Conservation (phyloP, 2,329 filamentous ascomycete genomes). For the Davidsoniella virescens region DNA sequence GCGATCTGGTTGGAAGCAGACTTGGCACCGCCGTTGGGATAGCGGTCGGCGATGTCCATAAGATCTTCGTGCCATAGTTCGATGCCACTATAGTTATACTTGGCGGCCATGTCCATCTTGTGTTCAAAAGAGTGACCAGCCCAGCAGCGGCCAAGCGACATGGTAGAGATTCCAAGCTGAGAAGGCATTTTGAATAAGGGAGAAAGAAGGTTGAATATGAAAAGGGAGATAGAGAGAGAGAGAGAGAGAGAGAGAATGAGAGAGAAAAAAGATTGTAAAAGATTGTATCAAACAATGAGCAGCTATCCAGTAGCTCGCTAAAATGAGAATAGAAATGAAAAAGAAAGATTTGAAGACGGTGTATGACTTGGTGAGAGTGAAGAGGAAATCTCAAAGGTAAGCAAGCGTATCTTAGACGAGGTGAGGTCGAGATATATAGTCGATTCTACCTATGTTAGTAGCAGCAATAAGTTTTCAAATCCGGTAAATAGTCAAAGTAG, state of each 20-base stretch:
- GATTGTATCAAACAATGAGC: neutral
- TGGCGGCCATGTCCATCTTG: constrained; percentile 52
- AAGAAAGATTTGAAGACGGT: neutral
- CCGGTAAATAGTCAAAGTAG: too few species aligned
- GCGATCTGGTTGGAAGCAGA: constrained; percentile 29
- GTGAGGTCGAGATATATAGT: too few species aligned
- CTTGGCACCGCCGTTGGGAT: constrained; percentile 23
- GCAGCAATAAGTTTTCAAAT: too few species aligned
- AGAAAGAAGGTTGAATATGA: neutral
- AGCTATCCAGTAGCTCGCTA: neutral
- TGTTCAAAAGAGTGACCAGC: constrained; percentile 50
- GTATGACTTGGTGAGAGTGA: too few species aligned
- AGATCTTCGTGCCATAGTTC: constrained; percentile 71
- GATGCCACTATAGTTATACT: constrained; percentile 50
- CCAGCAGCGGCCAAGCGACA: constrained; percentile 55
- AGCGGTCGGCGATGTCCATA: constrained; percentile 36
- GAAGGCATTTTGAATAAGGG: constrained; percentile 29
- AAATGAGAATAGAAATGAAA: neutral
- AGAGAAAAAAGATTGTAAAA: neutral
- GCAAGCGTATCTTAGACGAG: too few species aligned
- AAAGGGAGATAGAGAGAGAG: neutral
- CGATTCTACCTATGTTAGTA: too few species aligned
- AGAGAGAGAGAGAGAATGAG: neutral
- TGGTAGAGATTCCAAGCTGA: constrained; percentile 54
- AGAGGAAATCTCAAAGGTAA: too few species aligned